Percentiles rank a stretch among this genome's conserved stretches.
Evolutionary conservation across 2,329 filamentous ascomycete genomes (phyloP).

Genomic region (Escovopsis sp.): DNA sequence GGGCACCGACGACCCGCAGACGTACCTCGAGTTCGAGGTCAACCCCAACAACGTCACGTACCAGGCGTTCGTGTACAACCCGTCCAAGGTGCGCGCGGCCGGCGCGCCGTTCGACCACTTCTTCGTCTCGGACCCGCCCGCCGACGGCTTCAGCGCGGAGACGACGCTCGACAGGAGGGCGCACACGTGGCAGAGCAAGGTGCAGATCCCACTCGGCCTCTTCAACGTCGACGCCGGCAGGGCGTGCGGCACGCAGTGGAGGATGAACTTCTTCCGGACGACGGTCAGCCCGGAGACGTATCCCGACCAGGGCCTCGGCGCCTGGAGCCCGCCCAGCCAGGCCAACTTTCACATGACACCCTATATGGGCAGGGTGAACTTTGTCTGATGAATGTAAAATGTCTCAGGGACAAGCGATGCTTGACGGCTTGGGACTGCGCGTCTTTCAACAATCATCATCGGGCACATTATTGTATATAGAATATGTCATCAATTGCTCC

Average conservation of each 20-base stretch:
- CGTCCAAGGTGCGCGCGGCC: slow-evolving; percentile 26
- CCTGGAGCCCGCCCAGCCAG: slow-evolving; percentile 30
- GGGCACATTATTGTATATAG: no score
- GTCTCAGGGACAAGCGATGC: no score
- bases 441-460: no score
- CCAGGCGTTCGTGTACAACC: slow-evolving; percentile 37
- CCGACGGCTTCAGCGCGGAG: slow-evolving; percentile 25
- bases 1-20: slow-evolving; percentile 30
- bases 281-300: slow-evolving; percentile 26
- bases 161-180: slow-evolving; percentile 23
- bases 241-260: slow-evolving; percentile 30
- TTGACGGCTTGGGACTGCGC: no score
- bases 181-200: slow-evolving; percentile 26
- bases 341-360: slow-evolving; percentile 34
- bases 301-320: slow-evolving; percentile 29
- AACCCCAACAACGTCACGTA: slow-evolving; percentile 35
- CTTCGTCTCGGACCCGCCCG: slow-evolving; percentile 24
- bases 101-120: slow-evolving; percentile 29
- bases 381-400: slow-evolving; percentile 15
- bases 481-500: no score
- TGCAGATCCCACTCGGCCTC: slow-evolving; percentile 29
- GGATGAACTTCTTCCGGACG: slow-evolving; percentile 39
- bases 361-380: slow-evolving; percentile 27
- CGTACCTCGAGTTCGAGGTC: slow-evolving; percentile 36
- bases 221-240: slow-evolving; percentile 32